These are phyloP conservation scores for Monilinia aucupariae DNA, from an alignment of 2,329 filamentous ascomycete genomes.

Conservation along the genomic window DNA sequence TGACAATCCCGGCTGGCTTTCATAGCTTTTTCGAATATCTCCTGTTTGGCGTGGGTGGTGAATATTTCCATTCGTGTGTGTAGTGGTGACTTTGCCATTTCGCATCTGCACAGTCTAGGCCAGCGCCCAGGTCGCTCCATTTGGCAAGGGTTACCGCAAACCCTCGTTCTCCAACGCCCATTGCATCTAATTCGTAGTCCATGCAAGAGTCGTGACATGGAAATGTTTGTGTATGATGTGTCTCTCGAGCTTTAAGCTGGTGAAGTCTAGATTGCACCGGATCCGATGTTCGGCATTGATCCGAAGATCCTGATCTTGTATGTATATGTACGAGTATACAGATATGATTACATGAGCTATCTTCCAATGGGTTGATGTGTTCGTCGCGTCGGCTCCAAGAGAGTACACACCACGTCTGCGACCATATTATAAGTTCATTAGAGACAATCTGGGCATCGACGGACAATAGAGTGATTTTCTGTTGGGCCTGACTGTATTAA, in stretches of 20 bases:
- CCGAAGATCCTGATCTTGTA: slow-evolving; percentile 4
- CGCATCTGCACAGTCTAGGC: slow-evolving; percentile 13
- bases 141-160: slow-evolving; percentile 17
- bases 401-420: slow-evolving; percentile 24
- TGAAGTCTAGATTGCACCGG: slow-evolving; percentile 16
- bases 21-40: slow-evolving; percentile 13
- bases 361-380: slow-evolving; percentile 1
- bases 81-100: slow-evolving; percentile 18
- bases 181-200: slow-evolving; percentile 20
- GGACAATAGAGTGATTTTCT: neutral
- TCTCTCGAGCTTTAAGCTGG: slow-evolving; percentile 15
- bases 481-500: neutral
- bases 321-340: too few relatives aligned
- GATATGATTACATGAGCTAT: neutral
- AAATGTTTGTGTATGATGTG: slow-evolving; percentile 14
- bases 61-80: neutral
- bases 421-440: slow-evolving; percentile 18
- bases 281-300: slow-evolving; percentile 4
- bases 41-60: neutral
- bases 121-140: slow-evolving; percentile 20
- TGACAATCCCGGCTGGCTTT: slow-evolving; percentile 12
- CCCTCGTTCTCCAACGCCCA: slow-evolving; percentile 20
- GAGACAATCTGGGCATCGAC: slow-evolving; percentile 8
- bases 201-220: slow-evolving; percentile 19
- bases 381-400: slow-evolving; percentile 17